phyloP scores from a whole-genome alignment of 1,139 yeast genomes.

The Saccharomycopsis hybrid region DNA sequence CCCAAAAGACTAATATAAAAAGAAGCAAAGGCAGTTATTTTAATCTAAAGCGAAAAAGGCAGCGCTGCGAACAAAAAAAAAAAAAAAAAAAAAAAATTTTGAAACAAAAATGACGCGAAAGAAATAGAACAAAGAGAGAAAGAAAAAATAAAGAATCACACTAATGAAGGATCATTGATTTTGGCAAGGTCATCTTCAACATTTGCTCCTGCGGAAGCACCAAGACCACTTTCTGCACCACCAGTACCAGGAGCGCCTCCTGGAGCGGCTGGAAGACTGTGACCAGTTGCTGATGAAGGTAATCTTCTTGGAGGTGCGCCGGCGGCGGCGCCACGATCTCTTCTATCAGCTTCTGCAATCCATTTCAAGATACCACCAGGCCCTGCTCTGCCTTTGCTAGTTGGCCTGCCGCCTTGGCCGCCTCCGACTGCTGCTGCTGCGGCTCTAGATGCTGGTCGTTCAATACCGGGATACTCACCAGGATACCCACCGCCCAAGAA shows the following conservation, averaged over 20 bases:
- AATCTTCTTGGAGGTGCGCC: not conserved
- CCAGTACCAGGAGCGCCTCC: not conserved
- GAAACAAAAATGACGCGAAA: too few species aligned
- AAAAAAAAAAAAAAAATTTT: too few species aligned
- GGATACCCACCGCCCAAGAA: not conserved
- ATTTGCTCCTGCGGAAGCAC: not conserved
- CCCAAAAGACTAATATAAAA: too few species aligned
- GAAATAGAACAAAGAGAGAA: not conserved
- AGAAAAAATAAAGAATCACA: not conserved
- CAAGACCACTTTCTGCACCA: not conserved
- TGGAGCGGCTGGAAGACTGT: not conserved
- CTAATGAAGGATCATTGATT: not conserved
- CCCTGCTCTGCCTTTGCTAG: not conserved
- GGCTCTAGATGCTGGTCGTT: not conserved
- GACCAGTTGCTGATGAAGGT: not conserved
- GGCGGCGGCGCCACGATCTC: not conserved
- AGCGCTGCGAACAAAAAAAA: too few species aligned
- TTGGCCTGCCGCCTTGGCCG: not conserved
- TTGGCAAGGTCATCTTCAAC: not conserved
- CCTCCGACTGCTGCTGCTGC: not conserved
- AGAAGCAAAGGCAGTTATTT: too few species aligned
- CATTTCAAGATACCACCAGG: slow-evolving; percentile 8
- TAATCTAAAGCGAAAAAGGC: too few species aligned
- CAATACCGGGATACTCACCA: not conserved
- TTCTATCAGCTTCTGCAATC: slow-evolving; percentile 12